Conservation (phyloP, 768 basidiomycete genomes). For the Trichaptum fuscoviolaceum region DNA sequence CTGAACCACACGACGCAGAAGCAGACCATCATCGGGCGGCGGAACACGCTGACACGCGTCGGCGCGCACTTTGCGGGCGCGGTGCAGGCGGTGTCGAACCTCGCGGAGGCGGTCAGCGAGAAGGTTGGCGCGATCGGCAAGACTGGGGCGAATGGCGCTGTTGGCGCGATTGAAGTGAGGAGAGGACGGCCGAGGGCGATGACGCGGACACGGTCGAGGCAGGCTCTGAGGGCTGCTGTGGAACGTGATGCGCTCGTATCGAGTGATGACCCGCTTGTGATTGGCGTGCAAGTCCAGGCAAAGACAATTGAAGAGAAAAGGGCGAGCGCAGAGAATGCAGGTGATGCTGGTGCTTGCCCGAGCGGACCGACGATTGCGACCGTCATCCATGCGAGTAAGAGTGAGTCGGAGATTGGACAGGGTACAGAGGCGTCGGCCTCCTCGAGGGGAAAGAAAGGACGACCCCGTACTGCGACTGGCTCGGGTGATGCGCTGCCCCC, state of each 20-base stretch:
- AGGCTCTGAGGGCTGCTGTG: not conserved
- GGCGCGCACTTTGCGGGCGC: not conserved
- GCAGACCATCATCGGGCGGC: conserved; percentile 5
- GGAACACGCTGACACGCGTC: not conserved
- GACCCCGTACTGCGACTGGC: not conserved
- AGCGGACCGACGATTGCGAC: not conserved
- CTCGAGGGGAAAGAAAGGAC: not conserved
- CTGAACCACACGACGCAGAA: conserved; percentile 5
- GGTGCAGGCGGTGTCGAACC: not conserved
- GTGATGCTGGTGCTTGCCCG: no score
- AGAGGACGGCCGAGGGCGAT: not conserved
- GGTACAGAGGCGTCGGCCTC: not conserved
- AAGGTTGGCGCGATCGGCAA: not conserved
- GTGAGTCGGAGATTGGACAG: not conserved
- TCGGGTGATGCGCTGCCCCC: not conserved
- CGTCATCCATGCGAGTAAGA: not conserved
- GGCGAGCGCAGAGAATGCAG: not conserved
- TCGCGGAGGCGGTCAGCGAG: not conserved
- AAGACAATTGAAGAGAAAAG: not conserved
- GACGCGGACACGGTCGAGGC: not conserved
- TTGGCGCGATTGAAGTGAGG: not conserved
- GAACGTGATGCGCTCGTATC: not conserved
- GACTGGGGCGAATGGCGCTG: not conserved
- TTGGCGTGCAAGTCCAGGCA: not conserved
- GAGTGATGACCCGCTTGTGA: not conserved